Evolutionary conservation across 2,329 filamentous ascomycete genomes (phyloP), one percentile per base, ranked within the genome.

Genomic region (Septoria linicola): DNA sequence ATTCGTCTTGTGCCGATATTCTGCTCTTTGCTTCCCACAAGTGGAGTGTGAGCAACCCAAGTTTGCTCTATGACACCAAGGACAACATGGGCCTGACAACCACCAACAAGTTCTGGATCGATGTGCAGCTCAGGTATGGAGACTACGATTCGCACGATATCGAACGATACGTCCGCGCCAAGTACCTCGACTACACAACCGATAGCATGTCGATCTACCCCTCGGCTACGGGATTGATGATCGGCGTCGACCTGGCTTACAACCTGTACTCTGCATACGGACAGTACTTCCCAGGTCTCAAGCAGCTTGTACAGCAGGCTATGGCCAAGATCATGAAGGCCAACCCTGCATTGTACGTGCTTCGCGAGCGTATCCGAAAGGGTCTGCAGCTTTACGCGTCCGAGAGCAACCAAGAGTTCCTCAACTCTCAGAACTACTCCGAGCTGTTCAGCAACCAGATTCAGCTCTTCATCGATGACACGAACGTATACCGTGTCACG

Each of bases 251-350:
- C 74, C 79, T 99, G 64, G 92, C 93, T 0, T 99, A 99, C 79
- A 99, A 99, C 70, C 75, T 99, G 34, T 97, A 97, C 76, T 97
- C 93, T 6, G 93, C 93, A 0, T 99, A 96, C 64, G 93, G 93
- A 44, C 92, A 96, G 74, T 99, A 96, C 76, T 99, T 99, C 83
- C 93, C 93, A 41, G 93, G 93, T 66, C 75, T 99, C 55, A 99
- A 99, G 79, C 87, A 90, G 41, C 81, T 99, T 19, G 78, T 99
- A 20, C 95, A 99, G 72, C 92, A 97, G 70, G 93, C 95, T 4
- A 99, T 99, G 95, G 90, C 90, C 41, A 99, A 99, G 83, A 84
- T 99, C 68, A 99, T 99, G 93, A 99, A 99, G 75, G 92, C 93
- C 31, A 99, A 99, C 67, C 93, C 93, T 13, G 93, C 93, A 2